These are phyloP conservation scores for Rhododendron henanense DNA, from an alignment of 148 eudicot genomes.

Conservation along the genomic window DNA sequence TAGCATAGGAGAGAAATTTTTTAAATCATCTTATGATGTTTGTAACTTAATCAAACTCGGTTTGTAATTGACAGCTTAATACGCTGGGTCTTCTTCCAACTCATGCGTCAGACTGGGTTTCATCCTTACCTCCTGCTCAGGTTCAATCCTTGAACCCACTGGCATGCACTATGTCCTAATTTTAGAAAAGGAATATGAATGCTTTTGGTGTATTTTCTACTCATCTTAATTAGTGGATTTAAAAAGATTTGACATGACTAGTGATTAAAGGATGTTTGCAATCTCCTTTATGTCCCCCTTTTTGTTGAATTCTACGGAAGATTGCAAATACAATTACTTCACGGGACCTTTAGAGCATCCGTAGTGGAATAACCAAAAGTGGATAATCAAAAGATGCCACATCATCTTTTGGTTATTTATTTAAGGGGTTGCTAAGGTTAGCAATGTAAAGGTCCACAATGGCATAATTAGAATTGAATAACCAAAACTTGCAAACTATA, in stretches of 20 bases:
- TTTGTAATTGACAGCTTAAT: constrained; percentile 63
- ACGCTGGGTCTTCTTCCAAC: constrained; percentile 97
- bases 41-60: not conserved
- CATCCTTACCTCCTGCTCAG: constrained; percentile 95
- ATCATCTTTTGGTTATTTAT: too few species aligned
- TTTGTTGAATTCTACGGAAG: not conserved
- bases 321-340: not conserved
- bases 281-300: not conserved
- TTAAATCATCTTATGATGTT: not conserved
- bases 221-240: not conserved
- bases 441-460: too few species aligned
- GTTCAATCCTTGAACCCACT: constrained; percentile 25
- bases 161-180: not conserved
- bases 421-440: too few species aligned
- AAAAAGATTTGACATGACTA: not conserved
- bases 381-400: too few species aligned
- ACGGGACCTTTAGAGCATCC: not conserved
- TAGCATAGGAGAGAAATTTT: not conserved
- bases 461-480: too few species aligned
- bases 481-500: too few species aligned
- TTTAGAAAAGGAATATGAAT: not conserved
- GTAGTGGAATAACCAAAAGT: too few species aligned
- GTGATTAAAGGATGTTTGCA: not conserved
- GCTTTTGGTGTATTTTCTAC: not conserved
- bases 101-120: constrained; percentile 96